Evolutionary conservation across 2,329 filamentous ascomycete genomes (phyloP).

Genomic region (Aspergillus persii): DNA sequence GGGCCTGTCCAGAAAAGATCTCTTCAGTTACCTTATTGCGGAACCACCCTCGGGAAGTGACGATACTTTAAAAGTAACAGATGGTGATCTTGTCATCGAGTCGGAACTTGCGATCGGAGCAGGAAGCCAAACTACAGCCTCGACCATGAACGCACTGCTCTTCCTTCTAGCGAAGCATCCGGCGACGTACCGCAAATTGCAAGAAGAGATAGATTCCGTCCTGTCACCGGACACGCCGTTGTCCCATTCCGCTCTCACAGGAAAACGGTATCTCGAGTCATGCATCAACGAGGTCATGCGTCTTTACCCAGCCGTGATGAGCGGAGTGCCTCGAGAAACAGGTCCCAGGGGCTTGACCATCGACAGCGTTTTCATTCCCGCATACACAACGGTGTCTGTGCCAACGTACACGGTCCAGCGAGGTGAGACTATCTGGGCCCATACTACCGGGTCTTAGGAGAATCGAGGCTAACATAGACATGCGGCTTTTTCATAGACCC

Average conservation of each 20-base stretch:
- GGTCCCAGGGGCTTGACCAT: conserved; percentile 4
- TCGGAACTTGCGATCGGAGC: conserved; percentile 8
- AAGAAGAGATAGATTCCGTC: conserved; percentile 4
- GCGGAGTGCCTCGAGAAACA: conserved; percentile 11
- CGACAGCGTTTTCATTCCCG: conserved; percentile 7
- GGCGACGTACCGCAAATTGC: conserved; percentile 1
- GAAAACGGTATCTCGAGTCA: conserved; percentile 7
- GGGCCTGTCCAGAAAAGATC: neutral
- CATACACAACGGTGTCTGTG: conserved; percentile 7
- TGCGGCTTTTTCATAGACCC: neutral
- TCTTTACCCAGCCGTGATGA: conserved; percentile 5
- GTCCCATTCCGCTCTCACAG: conserved; percentile 1
- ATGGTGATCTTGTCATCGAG: conserved; percentile 6
- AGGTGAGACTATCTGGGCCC: neutral
- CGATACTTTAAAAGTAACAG: neutral
- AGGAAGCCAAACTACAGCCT: conserved; percentile 8
- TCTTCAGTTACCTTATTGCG: conserved; percentile 12
- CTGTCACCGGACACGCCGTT: neutral
- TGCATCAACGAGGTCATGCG: conserved; percentile 10
- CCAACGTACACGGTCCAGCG: conserved; percentile 10
- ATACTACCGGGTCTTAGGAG: too few relatives aligned
- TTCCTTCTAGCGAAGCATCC: conserved; percentile 10
- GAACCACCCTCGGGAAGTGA: neutral
- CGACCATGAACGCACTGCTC: conserved; percentile 1
- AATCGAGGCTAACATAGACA: neutral